A percentile compares a stretch with the other conserved stretches of the same genome.
phyloP scores from a whole-genome alignment of 1,284 basidiomycete genomes.

The Fomitiporia mediterranea region DNA sequence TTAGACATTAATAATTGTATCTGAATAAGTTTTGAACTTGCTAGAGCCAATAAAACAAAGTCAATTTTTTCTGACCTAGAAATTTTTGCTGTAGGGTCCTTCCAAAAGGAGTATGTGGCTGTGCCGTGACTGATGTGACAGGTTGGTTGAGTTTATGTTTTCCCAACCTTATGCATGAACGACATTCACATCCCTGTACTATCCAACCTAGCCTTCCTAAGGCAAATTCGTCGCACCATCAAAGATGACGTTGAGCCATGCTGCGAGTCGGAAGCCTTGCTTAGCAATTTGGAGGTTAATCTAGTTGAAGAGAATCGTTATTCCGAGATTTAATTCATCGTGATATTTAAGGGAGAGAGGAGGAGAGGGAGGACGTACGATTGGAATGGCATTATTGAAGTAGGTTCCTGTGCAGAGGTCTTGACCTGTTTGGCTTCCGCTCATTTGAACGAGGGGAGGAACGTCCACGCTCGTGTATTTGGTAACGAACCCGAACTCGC shows the following conservation, averaged over 20 bases:
- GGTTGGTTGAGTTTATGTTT: too few relatives aligned
- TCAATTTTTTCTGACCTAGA: too few relatives aligned
- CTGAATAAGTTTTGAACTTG: too few relatives aligned
- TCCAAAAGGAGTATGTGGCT: too few relatives aligned
- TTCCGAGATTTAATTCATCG: neutral
- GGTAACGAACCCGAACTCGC: conserved; percentile 36
- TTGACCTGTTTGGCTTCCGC: conserved; percentile 23
- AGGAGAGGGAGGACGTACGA: conserved; percentile 32
- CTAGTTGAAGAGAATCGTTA: conserved; percentile 25
- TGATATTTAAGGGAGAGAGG: neutral
- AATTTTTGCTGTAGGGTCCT: too few relatives aligned
- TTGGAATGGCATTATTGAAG: conserved; percentile 41
- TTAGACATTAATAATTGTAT: too few relatives aligned
- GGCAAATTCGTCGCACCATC: conserved; percentile 28
- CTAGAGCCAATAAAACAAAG: too few relatives aligned
- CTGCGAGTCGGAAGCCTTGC: conserved; percentile 49
- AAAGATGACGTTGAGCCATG: conserved; percentile 52
- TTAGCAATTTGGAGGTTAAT: conserved; percentile 54
- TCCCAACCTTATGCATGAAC: too few relatives aligned
- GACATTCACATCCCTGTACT: too few relatives aligned
- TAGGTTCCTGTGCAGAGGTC: conserved; percentile 49
- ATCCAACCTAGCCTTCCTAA: too few relatives aligned
- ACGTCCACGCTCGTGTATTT: conserved; percentile 19
- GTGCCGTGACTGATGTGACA: too few relatives aligned
- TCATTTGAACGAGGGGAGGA: neutral